Evolutionary conservation across 768 basidiomycete species (phyloP).

Genomic region (Termitomyces sp.): DNA sequence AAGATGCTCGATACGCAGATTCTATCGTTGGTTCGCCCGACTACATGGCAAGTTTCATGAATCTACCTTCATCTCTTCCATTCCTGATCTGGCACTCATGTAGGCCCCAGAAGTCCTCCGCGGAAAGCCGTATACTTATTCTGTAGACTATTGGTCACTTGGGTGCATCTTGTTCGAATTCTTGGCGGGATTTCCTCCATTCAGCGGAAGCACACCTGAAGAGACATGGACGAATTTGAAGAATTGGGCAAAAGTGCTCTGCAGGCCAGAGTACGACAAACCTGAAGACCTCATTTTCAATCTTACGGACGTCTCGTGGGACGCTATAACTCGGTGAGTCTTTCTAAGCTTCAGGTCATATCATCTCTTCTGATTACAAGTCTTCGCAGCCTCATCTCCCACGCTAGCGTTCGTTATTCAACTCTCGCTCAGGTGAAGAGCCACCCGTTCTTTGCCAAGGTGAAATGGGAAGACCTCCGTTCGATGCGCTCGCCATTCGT

Average conservation of each 20-base stretch:
- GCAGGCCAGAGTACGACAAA: conserved; percentile 92
- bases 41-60: conserved; percentile 69
- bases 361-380: not conserved
- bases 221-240: conserved; percentile 99
- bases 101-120: conserved; percentile 85
- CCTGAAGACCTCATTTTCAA: conserved; percentile 98
- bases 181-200: conserved; percentile 94
- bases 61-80: not conserved
- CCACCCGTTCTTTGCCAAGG: conserved; percentile 78
- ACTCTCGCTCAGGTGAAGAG: conserved; percentile 65
- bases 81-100: not conserved
- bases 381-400: conserved; percentile 69
- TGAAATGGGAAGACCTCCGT: conserved; percentile 79
- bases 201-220: conserved; percentile 91
- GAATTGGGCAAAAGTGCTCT: conserved; percentile 91
- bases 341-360: too few relatives aligned
- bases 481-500: conserved; percentile 82
- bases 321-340: conserved; percentile 77
- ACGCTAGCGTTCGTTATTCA: conserved; percentile 73
- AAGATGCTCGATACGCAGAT: conserved; percentile 92
- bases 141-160: conserved; percentile 97
- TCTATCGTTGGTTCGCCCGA: conserved; percentile 98
- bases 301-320: conserved; percentile 89
- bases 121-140: conserved; percentile 91
- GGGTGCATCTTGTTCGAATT: conserved; percentile 99